Base-by-base conservation (phyloP, 805 yeast genomes). In the Myxozyma udenii region DNA sequence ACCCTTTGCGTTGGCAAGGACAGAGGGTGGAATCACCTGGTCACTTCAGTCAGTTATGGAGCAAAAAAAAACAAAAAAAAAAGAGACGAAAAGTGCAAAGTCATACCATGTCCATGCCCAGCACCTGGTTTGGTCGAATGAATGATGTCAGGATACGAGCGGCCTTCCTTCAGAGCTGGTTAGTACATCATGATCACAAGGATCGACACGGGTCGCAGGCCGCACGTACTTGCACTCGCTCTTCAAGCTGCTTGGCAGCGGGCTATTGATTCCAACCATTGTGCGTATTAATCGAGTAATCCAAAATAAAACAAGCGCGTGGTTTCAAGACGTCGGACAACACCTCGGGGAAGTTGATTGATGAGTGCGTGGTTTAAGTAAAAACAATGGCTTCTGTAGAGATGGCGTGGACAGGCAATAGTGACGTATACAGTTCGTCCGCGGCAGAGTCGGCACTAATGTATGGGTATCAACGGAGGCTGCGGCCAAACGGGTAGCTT, bases 121-220 rank as follows among this genome's bases (percentile, higher is more conserved):
- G 79, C 47, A 89, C 75, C 70, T 91, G 98, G 71, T 93, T 91
- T 6, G 98, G 98, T 70, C 91, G 91, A 64, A 93, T 78, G 65
- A 91, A 93, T 24, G 95, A 84, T 2, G 96, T 78, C 47, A 91
- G 79, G 50, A 91, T 80, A 65, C 88, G 87, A 22, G 98, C 97
- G 11, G 96, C 98, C 73, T 91, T 91, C 65, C 91, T 84, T 21
- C 4, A 14, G 12, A 28, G 33, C 33, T 14, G 33, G 9, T 14
- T 9, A 28, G 14, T 28, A 9, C 33, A 28, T 28, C 14, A 14
- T 9, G 14, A 9, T 3, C 39, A 22, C 25, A n/a, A 6, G 19
- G 11, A 22, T 11, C 35, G 23, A 40, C 14, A 23, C 26, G 28
- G 4, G 6, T 12, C 7, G 4, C 11, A 22, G 21, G 28, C 11